phyloP scores from a whole-genome alignment of 1,284 basidiomycete genomes.

The Rhodotorula sp. region DNA sequence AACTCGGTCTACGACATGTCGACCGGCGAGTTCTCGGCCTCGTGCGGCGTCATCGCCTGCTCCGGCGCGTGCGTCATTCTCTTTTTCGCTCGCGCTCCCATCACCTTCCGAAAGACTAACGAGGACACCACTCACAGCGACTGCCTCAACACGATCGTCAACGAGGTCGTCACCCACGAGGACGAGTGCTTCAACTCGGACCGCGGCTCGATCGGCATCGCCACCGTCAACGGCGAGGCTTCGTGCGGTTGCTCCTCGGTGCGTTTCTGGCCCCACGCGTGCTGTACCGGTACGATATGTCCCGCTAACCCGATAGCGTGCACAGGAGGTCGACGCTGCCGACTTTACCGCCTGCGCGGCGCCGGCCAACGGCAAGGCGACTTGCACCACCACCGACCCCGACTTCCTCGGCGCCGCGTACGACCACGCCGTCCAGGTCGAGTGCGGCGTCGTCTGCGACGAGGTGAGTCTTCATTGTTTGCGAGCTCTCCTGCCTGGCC shows the following conservation, averaged over 20 bases:
- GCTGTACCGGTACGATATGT: too few species aligned
- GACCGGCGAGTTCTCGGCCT: slow-evolving; percentile 28
- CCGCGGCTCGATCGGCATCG: slow-evolving; percentile 33
- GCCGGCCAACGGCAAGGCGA: slow-evolving; percentile 33
- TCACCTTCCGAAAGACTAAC: too few species aligned
- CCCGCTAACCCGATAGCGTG: too few species aligned
- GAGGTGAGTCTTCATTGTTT: slow-evolving; percentile 14
- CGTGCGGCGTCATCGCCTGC: slow-evolving; percentile 34
- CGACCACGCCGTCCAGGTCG: slow-evolving; percentile 19
- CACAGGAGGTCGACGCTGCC: slow-evolving; percentile 24
- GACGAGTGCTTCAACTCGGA: slow-evolving; percentile 36
- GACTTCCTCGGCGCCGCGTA: slow-evolving; percentile 36
- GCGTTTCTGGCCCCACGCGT: neutral
- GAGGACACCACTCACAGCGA: too few species aligned
- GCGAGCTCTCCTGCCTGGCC: too few species aligned
- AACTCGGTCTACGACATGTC: slow-evolving; percentile 36
- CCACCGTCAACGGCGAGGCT: slow-evolving; percentile 30
- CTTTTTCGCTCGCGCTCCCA: neutral
- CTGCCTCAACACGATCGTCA: slow-evolving; percentile 37
- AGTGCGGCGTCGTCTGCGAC: slow-evolving; percentile 33
- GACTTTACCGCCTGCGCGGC: slow-evolving; percentile 32
- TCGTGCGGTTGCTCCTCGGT: slow-evolving; percentile 37
- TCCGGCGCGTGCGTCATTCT: slow-evolving; percentile 22
- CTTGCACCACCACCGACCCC: slow-evolving; percentile 33
- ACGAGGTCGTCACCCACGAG: slow-evolving; percentile 31